Base-by-base conservation (phyloP, 1,139 yeast species). In the Debaryomycetaceae sp. region DNA sequence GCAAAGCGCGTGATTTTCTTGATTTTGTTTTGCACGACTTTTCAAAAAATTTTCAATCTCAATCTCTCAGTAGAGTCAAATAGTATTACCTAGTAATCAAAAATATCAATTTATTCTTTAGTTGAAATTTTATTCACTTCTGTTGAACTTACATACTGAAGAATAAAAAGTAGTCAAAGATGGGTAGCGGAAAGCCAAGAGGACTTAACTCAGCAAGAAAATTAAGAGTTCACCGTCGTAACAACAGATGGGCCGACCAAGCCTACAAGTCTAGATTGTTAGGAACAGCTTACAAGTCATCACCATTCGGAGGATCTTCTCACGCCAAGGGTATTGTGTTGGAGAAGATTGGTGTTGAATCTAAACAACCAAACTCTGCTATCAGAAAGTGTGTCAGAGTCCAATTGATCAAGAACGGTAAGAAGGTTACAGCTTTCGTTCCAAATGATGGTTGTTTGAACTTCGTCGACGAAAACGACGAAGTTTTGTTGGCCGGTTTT, bases 321-420 rank as follows among this genome's bases (percentile, higher is more conserved):
- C 99, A 95, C 89, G 99, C 99, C 72, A 93, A 93, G 84, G 99
- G 99, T 73, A 95, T 95, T 70, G 99, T 95, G 59, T 88, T 95
- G 75, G 99, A 95, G 83, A 95, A 95, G 81, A 87, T 93, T 68
- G 99, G 99, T 84, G 86, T 95, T 76, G 99, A 93, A 83, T 95
- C 99, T 76, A 95, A 95, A 83, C 99, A 95, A 84, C 99, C 99
- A 80, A 95, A 95, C 95, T 95, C 99, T 67, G 99, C 99, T 80
- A 93, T 93, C 73, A 93, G 99, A 88, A 95, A 95, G 86, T 95
- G 99, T 87, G 99, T 95, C 77, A 91, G 97, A 85, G 99, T 95
- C 58, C 99, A 93, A 83, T 88, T 95, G 75, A 93, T 93, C 85
- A 95, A 95, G 87, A 95, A 95, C 89, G 99, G 99, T 83, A 93